Base-by-base conservation (phyloP, 768 basidiomycete genomes). In the Leccinum obscurum region DNA sequence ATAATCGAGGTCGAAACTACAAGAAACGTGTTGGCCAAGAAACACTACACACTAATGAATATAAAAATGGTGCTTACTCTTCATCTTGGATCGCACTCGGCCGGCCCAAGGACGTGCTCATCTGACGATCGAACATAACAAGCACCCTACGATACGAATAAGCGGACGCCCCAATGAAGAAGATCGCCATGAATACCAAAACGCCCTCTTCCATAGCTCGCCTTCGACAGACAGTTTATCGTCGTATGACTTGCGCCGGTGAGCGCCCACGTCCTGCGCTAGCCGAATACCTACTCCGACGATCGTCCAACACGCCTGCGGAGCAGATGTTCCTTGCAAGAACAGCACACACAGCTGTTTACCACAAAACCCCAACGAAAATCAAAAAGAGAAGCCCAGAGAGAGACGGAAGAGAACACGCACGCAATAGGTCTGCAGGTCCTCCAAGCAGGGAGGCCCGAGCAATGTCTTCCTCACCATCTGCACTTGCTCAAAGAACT, bases 381-480 rank as follows among this genome's bases (percentile, higher is more conserved):
- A 46, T 20, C 20, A 20, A 46, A 15, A 20, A 46, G 44, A 6
- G 44, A 46, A 46, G 44, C 1, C 44, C 20, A 46, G 3, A 20
- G 17, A 34, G 32, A 57, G 4, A 44, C 41, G 7, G 41, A 44
- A 44, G 26, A 55, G 54, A 3, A 52, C 28, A 74, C 82, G 59
- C 68, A 87, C 86, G 66, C 80, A 79, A 66, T 85, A 85, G 22
- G 79, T 80, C 69, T 95, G 92, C 24, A 95, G 74, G 65, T 92
- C 90, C 68, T 85, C 85, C 55, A 93, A 66, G 6, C 80, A 77
- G 2, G 88, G 83, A 13, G 81, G 79, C 0, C 83, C 77, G 20
- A 88, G 77, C 35, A 90, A 72, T 0, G 79, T 80, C 68, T 82
- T 83, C 60, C 84, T 80, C 56, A 87, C 78, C 60, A 84, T 78